These are phyloP conservation scores for Datura wrightii DNA, from an alignment of 257 asterid species.

Conservation along the genomic window DNA sequence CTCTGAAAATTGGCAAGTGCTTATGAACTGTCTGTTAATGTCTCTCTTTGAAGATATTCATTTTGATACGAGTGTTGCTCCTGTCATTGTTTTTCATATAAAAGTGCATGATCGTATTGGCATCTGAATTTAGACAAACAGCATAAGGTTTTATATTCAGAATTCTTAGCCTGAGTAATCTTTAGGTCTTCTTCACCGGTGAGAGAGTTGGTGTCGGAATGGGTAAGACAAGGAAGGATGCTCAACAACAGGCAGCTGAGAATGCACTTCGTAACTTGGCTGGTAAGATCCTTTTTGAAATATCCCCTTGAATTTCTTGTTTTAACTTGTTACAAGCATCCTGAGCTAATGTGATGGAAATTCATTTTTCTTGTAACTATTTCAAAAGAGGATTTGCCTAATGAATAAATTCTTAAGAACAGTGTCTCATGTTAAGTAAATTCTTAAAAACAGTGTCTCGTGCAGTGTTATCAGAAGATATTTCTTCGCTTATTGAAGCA, in stretches of 20 bases:
- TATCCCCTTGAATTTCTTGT: conserved; percentile 15
- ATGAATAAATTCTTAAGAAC: not conserved
- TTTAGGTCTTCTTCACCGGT: conserved; percentile 82
- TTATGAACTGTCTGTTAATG: not conserved
- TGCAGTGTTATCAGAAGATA: not conserved
- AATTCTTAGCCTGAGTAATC: conserved; percentile 42
- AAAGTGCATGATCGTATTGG: conserved; percentile 1
- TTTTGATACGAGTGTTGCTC: conserved; percentile 4
- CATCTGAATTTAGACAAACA: conserved; percentile 22
- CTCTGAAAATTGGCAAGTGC: not conserved
- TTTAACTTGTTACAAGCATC: conserved; percentile 10
- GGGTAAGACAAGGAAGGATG: conserved; percentile 96
- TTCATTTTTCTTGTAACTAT: not conserved
- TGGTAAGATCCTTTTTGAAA: conserved; percentile 52
- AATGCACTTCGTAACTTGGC: conserved; percentile 93
- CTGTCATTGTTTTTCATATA: conserved; percentile 15
- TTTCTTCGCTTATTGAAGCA: not conserved
- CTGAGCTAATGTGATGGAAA: not conserved
- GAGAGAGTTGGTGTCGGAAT: conserved; percentile 86
- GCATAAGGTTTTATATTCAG: conserved; percentile 33
- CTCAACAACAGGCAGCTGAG: conserved; percentile 97
- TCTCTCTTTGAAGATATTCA: not conserved
- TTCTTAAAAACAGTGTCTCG: not conserved
- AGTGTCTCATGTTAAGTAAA: not conserved
- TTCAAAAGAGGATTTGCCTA: conserved; percentile 6